Evolutionary conservation across 2,329 filamentous ascomycete species (phyloP).

Genomic region (Piedraia hortae): DNA sequence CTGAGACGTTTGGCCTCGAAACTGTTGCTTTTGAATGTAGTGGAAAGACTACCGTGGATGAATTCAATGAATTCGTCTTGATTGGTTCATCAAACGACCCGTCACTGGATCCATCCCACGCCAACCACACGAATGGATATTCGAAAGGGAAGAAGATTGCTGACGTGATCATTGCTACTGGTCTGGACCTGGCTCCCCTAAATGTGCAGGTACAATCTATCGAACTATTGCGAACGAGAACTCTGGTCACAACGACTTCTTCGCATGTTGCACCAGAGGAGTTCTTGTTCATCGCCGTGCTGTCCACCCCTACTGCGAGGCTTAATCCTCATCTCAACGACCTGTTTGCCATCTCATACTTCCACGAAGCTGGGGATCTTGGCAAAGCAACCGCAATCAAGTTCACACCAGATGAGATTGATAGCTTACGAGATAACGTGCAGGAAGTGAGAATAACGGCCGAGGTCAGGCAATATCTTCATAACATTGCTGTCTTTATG

Average conservation of each 20-base stretch:
- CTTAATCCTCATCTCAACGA: conserved; percentile 34
- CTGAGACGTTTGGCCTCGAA: conserved; percentile 43
- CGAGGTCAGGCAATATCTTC: conserved; percentile 58
- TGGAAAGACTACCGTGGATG: conserved; percentile 45
- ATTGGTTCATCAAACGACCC: conserved; percentile 11
- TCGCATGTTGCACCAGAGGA: conserved; percentile 47
- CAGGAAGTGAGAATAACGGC: conserved; percentile 36
- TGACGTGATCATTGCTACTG: conserved; percentile 56
- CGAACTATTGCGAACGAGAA: conserved; percentile 50
- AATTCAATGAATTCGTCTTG: conserved; percentile 48
- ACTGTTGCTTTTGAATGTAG: conserved; percentile 47
- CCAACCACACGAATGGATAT: conserved; percentile 2
- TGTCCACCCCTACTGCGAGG: conserved; percentile 11
- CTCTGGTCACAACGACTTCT: conserved; percentile 48
- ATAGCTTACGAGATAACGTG: conserved; percentile 30
- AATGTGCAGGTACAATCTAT: conserved; percentile 58
- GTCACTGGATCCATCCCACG: too few species aligned
- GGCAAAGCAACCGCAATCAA: conserved; percentile 9
- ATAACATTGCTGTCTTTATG: conserved; percentile 69
- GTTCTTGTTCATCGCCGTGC: conserved; percentile 57
- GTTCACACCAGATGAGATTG: conserved; percentile 19
- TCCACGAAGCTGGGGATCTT: conserved; percentile 34
- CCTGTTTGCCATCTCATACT: conserved; percentile 67
- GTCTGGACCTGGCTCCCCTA: conserved; percentile 46
- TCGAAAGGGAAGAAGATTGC: conserved; percentile 29